A percentile compares a stretch with the other conserved stretches of the same genome.
Evolutionary conservation across 1,139 yeast genomes (phyloP).

Genomic region (Sugiyamaella novakii): DNA sequence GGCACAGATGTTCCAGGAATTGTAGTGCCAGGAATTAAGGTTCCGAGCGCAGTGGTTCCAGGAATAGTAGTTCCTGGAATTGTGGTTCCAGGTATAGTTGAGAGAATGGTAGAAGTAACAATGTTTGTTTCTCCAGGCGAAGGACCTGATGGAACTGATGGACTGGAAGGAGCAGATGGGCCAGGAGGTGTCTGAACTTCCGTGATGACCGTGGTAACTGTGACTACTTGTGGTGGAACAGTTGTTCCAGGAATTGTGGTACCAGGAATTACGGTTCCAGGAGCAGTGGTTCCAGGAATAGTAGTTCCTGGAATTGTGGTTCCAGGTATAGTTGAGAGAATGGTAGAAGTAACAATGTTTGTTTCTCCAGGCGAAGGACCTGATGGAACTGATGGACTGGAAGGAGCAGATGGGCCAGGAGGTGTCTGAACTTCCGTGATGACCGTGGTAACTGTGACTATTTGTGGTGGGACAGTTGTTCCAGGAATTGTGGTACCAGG

Average conservation of each 20-base stretch:
- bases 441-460: conserved; percentile 17
- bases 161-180: too few relatives aligned
- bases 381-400: conserved; percentile 15
- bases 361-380: neutral
- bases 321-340: conserved; percentile 24
- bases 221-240: conserved; percentile 20
- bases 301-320: conserved; percentile 27
- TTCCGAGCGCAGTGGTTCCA: too few relatives aligned
- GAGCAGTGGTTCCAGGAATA: conserved; percentile 18
- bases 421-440: too few relatives aligned
- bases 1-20: conserved; percentile 23
- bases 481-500: conserved; percentile 28
- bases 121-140: too few relatives aligned
- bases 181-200: too few relatives aligned
- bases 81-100: neutral
- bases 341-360: too few relatives aligned
- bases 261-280: conserved; percentile 27
- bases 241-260: conserved; percentile 26
- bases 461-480: conserved; percentile 18
- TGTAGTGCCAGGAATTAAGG: conserved; percentile 27
- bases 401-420: conserved; percentile 2
- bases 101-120: neutral
- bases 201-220: too few relatives aligned
- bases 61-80: neutral
- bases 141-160: conserved; percentile 8